These are phyloP conservation scores for Paspalum notatum DNA, from an alignment of 176 grass and related monocot species.

Conservation along the genomic window DNA sequence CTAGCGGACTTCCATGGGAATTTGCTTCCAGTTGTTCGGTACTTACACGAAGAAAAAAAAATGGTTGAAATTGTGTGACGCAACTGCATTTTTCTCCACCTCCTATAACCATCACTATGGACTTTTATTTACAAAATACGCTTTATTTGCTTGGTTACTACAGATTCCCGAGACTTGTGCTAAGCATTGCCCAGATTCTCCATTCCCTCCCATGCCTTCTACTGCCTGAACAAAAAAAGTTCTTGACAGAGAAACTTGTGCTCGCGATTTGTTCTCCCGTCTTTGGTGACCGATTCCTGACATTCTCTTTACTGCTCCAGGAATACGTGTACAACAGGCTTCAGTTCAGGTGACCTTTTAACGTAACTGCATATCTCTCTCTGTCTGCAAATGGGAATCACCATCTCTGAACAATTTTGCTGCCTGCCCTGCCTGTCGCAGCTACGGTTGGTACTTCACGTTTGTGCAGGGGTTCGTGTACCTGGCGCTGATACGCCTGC, in stretches of 20 bases:
- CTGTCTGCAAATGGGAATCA: no score
- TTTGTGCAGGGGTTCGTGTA: conserved; percentile 93
- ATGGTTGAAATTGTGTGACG: not conserved
- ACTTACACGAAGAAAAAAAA: not conserved
- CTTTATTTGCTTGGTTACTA: not conserved
- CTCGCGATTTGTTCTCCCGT: not conserved
- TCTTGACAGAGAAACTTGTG: not conserved
- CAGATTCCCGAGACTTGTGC: not conserved
- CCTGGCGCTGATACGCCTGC: conserved; percentile 67
- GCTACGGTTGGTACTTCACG: conserved; percentile 98
- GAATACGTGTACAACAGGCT: conserved; percentile 97
- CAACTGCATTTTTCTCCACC: not conserved
- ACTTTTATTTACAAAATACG: not conserved
- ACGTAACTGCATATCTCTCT: not conserved
- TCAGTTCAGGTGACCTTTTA: conserved; percentile 68
- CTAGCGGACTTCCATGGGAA: not conserved
- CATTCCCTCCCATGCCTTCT: no score
- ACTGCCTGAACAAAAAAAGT: not conserved
- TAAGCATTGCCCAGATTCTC: not conserved
- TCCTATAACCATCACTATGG: not conserved
- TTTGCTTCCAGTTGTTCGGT: not conserved
- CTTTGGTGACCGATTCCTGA: not conserved
- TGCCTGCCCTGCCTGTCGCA: not conserved
- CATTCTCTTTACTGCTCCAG: conserved; percentile 35
- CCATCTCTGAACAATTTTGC: not conserved